Conservation (phyloP, 306 rosid species). For the Leucaena leucocephala region DNA sequence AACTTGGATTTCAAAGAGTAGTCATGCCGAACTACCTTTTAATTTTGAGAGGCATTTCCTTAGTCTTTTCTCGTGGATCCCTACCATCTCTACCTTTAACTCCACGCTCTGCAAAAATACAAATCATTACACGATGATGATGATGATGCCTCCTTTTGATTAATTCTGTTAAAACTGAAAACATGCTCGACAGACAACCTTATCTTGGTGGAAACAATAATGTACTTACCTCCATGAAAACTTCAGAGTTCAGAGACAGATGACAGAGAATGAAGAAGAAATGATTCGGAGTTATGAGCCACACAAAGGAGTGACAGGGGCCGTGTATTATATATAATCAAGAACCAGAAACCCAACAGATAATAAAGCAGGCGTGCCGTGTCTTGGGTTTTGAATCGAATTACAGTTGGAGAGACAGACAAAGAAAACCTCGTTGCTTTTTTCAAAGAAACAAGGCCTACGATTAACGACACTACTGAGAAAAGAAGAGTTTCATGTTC, state of each 20-base stretch:
- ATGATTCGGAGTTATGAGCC: neutral
- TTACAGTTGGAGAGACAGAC: neutral
- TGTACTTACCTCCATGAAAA: slow-evolving; percentile 4
- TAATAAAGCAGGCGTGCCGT: neutral
- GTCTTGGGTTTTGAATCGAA: neutral
- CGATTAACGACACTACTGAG: neutral
- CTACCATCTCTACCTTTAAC: slow-evolving; percentile 92
- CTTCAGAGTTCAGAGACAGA: neutral
- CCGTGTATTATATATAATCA: neutral
- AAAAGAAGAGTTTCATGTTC: slow-evolving; percentile 8
- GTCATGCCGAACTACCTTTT: slow-evolving; percentile 47
- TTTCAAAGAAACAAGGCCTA: neutral
- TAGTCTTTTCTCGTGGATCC: slow-evolving; percentile 82
- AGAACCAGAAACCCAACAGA: neutral
- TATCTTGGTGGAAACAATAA: neutral
- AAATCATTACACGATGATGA: neutral
- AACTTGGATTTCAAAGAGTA: neutral
- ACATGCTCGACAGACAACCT: neutral
- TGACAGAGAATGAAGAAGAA: neutral
- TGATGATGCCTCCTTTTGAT: neutral
- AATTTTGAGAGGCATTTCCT: slow-evolving; percentile 82
- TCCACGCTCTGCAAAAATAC: slow-evolving; percentile 68
- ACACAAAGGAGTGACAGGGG: neutral
- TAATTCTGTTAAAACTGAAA: neutral
- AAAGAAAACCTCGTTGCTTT: neutral